Conservation (phyloP, 192 early-diverging fungal genomes). For the Backusella australiensis region DNA sequence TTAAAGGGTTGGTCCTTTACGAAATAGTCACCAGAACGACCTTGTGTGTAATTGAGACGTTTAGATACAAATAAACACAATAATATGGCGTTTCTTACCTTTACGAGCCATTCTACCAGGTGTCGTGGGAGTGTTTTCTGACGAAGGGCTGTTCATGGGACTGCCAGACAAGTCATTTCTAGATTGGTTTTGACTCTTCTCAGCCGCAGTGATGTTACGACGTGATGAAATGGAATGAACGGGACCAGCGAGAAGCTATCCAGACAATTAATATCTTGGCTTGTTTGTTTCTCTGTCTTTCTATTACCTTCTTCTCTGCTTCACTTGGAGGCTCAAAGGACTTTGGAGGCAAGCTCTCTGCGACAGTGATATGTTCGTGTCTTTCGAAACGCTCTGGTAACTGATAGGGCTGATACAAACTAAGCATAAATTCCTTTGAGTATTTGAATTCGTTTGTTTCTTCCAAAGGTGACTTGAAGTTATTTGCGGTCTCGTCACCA, state of each 20-base stretch:
- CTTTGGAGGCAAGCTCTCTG: slow-evolving; percentile 58
- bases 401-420: slow-evolving; percentile 58
- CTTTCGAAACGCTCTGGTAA: slow-evolving; percentile 61
- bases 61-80: not conserved
- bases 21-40: slow-evolving; percentile 15
- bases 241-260: slow-evolving; percentile 29
- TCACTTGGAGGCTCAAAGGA: slow-evolving; percentile 39
- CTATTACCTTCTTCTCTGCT: slow-evolving; percentile 60
- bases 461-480: slow-evolving; percentile 15
- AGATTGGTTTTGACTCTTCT: not conserved
- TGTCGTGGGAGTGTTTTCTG: slow-evolving; percentile 18
- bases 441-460: slow-evolving; percentile 58
- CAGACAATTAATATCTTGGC: not conserved
- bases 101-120: slow-evolving; percentile 9
- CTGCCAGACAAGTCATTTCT: slow-evolving; percentile 7
- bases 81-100: not conserved
- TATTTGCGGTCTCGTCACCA: slow-evolving; percentile 2
- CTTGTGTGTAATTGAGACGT: not conserved
- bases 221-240: slow-evolving; percentile 28
- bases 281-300: not conserved
- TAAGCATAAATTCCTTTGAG: slow-evolving; percentile 73
- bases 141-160: slow-evolving; percentile 18
- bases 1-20: slow-evolving; percentile 6
- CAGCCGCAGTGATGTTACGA: slow-evolving; percentile 20
- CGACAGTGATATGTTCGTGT: slow-evolving; percentile 64